Percentiles rank a stretch among this genome's conserved stretches.
Conservation (phyloP, 768 basidiomycete species). For the Mycena venus region DNA sequence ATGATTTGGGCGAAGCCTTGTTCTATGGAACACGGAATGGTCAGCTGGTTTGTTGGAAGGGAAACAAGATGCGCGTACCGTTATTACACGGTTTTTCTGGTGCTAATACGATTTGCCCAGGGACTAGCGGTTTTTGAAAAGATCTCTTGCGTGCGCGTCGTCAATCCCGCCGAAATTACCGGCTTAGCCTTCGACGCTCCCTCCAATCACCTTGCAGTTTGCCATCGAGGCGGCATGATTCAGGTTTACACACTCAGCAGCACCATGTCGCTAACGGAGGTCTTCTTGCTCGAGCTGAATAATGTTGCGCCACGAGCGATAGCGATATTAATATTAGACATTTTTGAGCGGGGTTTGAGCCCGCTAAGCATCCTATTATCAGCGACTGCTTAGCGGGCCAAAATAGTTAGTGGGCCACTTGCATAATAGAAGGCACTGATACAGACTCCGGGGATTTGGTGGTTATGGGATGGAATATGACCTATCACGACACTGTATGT, state of each 20-base stretch:
- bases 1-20: conserved; percentile 28
- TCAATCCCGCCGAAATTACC: conserved; percentile 32
- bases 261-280: conserved; percentile 23
- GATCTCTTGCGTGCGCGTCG: neutral
- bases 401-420: too few relatives aligned
- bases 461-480: too few relatives aligned
- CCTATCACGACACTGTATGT: too few relatives aligned
- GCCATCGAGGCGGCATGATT: conserved; percentile 33
- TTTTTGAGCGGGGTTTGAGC: too few relatives aligned
- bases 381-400: too few relatives aligned
- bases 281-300: conserved; percentile 32
- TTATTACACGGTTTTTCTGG: conserved; percentile 9
- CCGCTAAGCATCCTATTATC: too few relatives aligned
- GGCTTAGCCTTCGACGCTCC: conserved; percentile 34
- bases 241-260: conserved; percentile 32
- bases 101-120: conserved; percentile 3
- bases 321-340: too few relatives aligned
- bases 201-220: conserved; percentile 35
- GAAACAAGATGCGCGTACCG: conserved; percentile 16
- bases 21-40: conserved; percentile 33
- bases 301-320: conserved; percentile 33
- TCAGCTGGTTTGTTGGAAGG: conserved; percentile 34
- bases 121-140: conserved; percentile 23
- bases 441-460: too few relatives aligned
- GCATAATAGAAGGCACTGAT: too few relatives aligned